Evolutionary conservation across 2,329 filamentous ascomycete species (phyloP), one percentile per base, ranked within the genome.

Genomic region (Tricladium varicosporioides): DNA sequence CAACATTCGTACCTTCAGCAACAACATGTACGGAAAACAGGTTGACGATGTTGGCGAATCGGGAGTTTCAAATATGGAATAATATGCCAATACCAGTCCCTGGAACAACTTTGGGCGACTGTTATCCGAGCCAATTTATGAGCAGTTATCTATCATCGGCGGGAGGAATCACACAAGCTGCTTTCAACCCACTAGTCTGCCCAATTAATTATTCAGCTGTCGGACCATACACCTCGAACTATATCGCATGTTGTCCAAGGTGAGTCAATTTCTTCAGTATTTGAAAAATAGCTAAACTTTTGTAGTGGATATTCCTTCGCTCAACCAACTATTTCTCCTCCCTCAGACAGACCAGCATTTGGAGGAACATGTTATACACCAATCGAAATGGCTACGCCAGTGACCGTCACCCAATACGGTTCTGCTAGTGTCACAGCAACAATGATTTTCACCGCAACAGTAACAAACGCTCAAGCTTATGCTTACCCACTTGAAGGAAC

Each of bases 181-280:
- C 65, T 11, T 64, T 67, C 51, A 52, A 57, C 27, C 60, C 59
- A 11, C 54, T 67, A 7, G 42, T 67, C 5, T 67, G 64, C 44
- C 65, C 63, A 5, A 50, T 60, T 14, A 59, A 55, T 16, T 67
- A 62, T 40, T 44, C 48, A 7, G 43, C 62, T 7, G 48, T 62
- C 1, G 60, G 60, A 10, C 60, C 63, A 8, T 63, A 51, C 50
- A 64, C 62, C 8, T 65, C 61, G 2, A 65, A 66, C 48, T 67
- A 67, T 42, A 64, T 67, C 13, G 65, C 65, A 11, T 67, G 65
- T 53, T 67, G 65, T 57, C 65, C 65, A 7, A 63, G 56, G 65
- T 67, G 50, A 36, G 62, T 52, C 14, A 5, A 13, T 15, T 27
- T 1, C 36, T 18, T 32, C 16, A 16, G 13, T 31, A n/a, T 32